Evolutionary conservation across 176 grass and related monocot genomes (phyloP).

Genomic region (Ananas comosus): DNA sequence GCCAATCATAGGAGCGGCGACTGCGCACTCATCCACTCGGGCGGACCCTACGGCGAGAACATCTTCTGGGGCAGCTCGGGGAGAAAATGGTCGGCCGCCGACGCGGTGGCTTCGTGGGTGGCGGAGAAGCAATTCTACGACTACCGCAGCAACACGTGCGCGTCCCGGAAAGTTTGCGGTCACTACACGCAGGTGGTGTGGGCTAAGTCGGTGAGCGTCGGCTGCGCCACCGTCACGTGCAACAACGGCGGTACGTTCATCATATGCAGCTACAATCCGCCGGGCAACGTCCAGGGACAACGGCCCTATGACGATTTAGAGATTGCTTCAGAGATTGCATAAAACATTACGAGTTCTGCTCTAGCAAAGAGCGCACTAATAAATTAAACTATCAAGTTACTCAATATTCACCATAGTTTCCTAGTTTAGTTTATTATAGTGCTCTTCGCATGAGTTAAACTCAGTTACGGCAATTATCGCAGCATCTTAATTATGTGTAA

Average conservation of each 20-base stretch:
- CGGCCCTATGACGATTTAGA: slow-evolving; percentile 2
- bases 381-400: too few relatives aligned
- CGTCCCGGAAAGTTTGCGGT: not conserved
- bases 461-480: too few relatives aligned
- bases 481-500: too few relatives aligned
- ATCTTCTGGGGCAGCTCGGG: slow-evolving; percentile 11
- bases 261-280: slow-evolving; percentile 16
- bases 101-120: slow-evolving; percentile 15
- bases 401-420: too few relatives aligned
- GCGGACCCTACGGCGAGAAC: slow-evolving; percentile 28
- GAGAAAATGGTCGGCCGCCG: not conserved
- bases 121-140: slow-evolving; percentile 16
- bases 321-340: too few relatives aligned
- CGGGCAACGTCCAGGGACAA: slow-evolving; percentile 4
- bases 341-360: too few relatives aligned
- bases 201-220: slow-evolving; percentile 7
- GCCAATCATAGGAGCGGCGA: slow-evolving; percentile 5
- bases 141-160: slow-evolving; percentile 13
- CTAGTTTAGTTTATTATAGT: too few relatives aligned
- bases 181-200: slow-evolving; percentile 7
- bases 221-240: slow-evolving; percentile 12
- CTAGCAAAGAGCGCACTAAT: too few relatives aligned
- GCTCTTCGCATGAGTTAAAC: too few relatives aligned
- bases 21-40: slow-evolving; percentile 19
- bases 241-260: slow-evolving; percentile 19